Base-by-base conservation (phyloP, 1,139 yeast genomes). In the Sugiyamaella sp. region DNA sequence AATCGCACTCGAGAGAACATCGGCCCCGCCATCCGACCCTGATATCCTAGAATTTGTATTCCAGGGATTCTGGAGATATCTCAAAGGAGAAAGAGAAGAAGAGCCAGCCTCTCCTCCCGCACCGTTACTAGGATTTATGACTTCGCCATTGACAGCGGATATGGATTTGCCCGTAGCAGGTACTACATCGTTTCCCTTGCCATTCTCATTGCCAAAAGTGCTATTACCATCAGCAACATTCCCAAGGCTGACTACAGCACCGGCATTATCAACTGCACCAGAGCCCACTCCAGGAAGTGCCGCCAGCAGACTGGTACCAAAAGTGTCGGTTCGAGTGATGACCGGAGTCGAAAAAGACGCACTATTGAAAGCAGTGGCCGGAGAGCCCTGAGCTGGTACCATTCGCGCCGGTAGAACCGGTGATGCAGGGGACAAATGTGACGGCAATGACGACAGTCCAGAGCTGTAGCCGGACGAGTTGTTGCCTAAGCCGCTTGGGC, bases 21-120 rank as follows among this genome's bases (percentile, higher is more conserved):
- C 40, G 16, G 38, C 27, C 9, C 40, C 49, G 2, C 38, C 46
- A 20, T 32, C 48, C 3, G 42, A 35, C 9, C 22, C 39, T 33
- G 32, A n/a, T 20, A 16, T 38, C n/a, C 17, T 20, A 19, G 16
- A 12, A 25, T 21, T 29, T 2, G 42, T 14, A 4, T 25, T 29
- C 51, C 51, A 48, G 21, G 51, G 51, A 32, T n/a, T 48, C 14
- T 48, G 51, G 17, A 48, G 46, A 32, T 48, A 48, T 29, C 54
- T 22, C n/a, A 41, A 14, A 40, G 52, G 40, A 19, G 51, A 39
- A 21, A 38, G 14, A 6, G 52, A 27, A 17, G 55, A 41, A 4
- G 48, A 39, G n/a, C n/a, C n/a, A n/a, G n/a, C n/a, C n/a, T n/a
- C n/a, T n/a, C n/a, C n/a, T n/a, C n/a, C n/a, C n/a, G n/a, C n/a